Conservation (phyloP, 2,329 filamentous ascomycete species). For the Cladosporium velox region DNA sequence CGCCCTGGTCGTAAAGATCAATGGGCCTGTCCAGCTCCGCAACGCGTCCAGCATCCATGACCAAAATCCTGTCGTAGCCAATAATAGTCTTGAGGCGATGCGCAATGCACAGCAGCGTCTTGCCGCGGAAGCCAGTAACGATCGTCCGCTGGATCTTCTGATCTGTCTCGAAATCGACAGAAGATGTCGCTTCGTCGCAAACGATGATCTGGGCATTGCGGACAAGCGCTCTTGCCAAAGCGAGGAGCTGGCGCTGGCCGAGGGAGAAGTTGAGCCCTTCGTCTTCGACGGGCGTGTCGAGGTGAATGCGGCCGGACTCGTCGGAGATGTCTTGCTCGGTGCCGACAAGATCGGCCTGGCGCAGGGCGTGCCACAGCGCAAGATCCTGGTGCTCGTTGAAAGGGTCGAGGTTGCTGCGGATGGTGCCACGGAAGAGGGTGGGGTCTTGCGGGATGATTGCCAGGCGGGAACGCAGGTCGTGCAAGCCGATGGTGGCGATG, state of each 20-base stretch:
- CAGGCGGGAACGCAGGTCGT: conserved; percentile 73
- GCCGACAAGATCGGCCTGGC: conserved; percentile 72
- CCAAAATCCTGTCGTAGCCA: conserved; percentile 88
- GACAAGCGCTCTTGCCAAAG: conserved; percentile 85
- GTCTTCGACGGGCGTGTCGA: conserved; percentile 85
- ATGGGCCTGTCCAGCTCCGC: conserved; percentile 81
- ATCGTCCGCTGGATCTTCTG: conserved; percentile 93
- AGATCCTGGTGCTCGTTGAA: conserved; percentile 77
- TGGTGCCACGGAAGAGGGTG: conserved; percentile 77
- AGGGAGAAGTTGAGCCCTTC: conserved; percentile 96
- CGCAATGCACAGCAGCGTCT: conserved; percentile 88
- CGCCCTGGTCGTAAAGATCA: conserved; percentile 69
- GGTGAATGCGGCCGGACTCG: conserved; percentile 65
- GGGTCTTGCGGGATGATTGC: conserved; percentile 81
- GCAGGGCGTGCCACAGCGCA: conserved; percentile 74
- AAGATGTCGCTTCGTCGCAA: conserved; percentile 92
- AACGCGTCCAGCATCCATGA: conserved; percentile 89
- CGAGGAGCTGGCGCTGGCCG: conserved; percentile 93
- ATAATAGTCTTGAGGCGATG: conserved; percentile 91
- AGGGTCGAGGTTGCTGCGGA: conserved; percentile 77
- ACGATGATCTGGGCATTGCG: conserved; percentile 88
- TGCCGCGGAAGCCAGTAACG: conserved; percentile 77
- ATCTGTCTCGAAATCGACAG: conserved; percentile 94
- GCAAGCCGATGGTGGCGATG: conserved; percentile 72
- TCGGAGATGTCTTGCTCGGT: conserved; percentile 50